These are phyloP conservation scores for Phytophthora pisi DNA, from an alignment of 352 stramenopile genomes.

Conservation along the genomic window DNA sequence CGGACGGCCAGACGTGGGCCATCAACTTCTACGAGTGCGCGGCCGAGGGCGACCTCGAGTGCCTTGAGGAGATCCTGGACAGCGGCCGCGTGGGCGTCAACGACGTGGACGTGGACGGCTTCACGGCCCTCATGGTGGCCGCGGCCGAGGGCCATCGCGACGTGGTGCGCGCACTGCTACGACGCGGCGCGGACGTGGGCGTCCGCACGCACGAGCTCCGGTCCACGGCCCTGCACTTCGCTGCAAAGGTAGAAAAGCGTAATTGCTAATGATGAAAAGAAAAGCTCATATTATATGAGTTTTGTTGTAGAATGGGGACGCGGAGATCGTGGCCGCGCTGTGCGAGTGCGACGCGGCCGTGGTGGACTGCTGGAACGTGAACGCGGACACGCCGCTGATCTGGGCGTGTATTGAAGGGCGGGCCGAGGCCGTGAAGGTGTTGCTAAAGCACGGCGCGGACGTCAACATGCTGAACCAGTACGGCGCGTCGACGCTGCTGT, in stretches of 20 bases:
- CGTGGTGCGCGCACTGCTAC: constrained; percentile 64
- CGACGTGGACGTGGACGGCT: constrained; percentile 83
- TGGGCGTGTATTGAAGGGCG: constrained; percentile 86
- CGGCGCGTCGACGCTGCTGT: constrained; percentile 73
- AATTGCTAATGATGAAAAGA: not conserved
- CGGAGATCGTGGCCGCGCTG: constrained; percentile 69
- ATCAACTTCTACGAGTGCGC: constrained; percentile 78
- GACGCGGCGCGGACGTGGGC: constrained; percentile 59
- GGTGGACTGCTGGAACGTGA: constrained; percentile 76
- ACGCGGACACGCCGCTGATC: constrained; percentile 79
- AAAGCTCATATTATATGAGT: constrained; percentile 1
- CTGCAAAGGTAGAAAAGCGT: constrained; percentile 64
- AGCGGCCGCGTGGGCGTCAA: constrained; percentile 61
- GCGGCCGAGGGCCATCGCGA: constrained; percentile 69
- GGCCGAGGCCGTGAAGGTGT: constrained; percentile 63
- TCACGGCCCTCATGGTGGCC: constrained; percentile 86
- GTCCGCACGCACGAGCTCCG: constrained; percentile 76
- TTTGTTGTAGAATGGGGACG: constrained; percentile 58
- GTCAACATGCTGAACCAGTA: constrained; percentile 77
- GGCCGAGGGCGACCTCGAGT: constrained; percentile 70
- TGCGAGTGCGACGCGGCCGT: constrained; percentile 60
- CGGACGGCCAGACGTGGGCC: constrained; percentile 58
- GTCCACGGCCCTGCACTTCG: constrained; percentile 81
- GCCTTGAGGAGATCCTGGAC: constrained; percentile 67
- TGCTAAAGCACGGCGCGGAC: constrained; percentile 65